Base-by-base conservation (phyloP, 2,329 filamentous ascomycete species). In the Cladosporium austrohemisphaericum region DNA sequence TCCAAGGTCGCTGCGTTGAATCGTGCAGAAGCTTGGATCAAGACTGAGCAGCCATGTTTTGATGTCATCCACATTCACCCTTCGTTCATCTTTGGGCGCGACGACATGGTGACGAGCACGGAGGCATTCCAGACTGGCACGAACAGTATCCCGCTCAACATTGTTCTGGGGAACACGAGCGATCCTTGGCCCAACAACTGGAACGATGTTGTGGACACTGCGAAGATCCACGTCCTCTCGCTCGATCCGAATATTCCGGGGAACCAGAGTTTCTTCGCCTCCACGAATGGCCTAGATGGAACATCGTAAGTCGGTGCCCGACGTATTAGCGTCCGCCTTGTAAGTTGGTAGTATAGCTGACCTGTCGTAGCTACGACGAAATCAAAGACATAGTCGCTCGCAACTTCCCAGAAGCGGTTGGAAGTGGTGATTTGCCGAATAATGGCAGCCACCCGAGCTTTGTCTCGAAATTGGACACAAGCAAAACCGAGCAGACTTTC, bases 141-240 rank as follows among this genome's bases (percentile, higher is more conserved):
- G 7, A 60, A 59, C 32, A 49, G 28, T 10, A n/a, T 55, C n/a
- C 31, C 51, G 10, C 31, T 60, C 16, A 33, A 41, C 18, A 31
- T 49, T 4, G 53, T 45, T 2, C 49, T 60, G 13, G 57, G 57
- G 3, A 37, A 38, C 3, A 33, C 44, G 11, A 38, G 31, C 11
- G 49, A 52, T 11, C 37, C 50, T 2, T 23, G 36, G 19, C 40
- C 41, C 8, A 49, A 14, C 9, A 23, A 9, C 11, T 36, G 40
- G n/a, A 40, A 41, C 4, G 18, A 41, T 26, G 20, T 64, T 6
- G 58, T 64, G 16, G 64, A 65, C 38, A 56, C 61, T 4, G 62
- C 63, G 4, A 50, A 51, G 11, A 41, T 58, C n/a, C 64, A 65
- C 41, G 53, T 66, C 19, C 49, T 54, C 35, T 50, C 57, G 2